These are phyloP conservation scores for Parmelia sp. DNA, from an alignment of 495 filamentous ascomycete species.

Conservation along the genomic window DNA sequence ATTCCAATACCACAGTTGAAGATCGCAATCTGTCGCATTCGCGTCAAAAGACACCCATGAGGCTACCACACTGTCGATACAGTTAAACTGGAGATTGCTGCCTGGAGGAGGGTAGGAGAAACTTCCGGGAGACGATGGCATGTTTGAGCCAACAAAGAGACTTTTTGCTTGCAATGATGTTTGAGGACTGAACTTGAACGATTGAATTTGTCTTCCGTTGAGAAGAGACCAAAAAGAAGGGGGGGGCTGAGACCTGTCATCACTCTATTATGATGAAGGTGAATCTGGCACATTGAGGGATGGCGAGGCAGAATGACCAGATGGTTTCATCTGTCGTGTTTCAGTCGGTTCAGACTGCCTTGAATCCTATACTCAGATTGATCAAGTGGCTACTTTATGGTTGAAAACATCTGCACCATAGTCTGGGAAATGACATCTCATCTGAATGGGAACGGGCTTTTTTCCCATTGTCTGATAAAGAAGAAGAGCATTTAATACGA, in stretches of 20 bases:
- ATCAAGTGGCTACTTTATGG: no score
- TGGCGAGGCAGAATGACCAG: not conserved
- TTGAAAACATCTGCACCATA: no score
- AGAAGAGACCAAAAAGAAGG: no score
- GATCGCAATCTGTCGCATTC: not conserved
- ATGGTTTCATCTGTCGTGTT: not conserved
- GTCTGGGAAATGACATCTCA: no score
- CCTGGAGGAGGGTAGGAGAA: not conserved
- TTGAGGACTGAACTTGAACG: not conserved
- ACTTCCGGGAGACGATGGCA: not conserved
- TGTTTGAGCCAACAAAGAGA: not conserved
- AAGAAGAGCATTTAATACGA: no score
- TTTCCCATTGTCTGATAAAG: no score
- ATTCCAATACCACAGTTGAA: not conserved
- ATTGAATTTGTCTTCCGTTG: not conserved
- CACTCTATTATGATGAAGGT: no score
- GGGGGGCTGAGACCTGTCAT: no score
- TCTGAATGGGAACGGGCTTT: no score
- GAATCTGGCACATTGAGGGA: no score
- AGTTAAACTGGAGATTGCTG: not conserved
- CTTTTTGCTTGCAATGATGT: not conserved
- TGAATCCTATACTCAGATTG: no score
- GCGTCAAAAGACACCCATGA: not conserved
- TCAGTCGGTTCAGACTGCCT: not conserved
- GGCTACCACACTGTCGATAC: not conserved